Conservation (phyloP, 2,329 filamentous ascomycete species). For the Colletotrichum sp. region DNA sequence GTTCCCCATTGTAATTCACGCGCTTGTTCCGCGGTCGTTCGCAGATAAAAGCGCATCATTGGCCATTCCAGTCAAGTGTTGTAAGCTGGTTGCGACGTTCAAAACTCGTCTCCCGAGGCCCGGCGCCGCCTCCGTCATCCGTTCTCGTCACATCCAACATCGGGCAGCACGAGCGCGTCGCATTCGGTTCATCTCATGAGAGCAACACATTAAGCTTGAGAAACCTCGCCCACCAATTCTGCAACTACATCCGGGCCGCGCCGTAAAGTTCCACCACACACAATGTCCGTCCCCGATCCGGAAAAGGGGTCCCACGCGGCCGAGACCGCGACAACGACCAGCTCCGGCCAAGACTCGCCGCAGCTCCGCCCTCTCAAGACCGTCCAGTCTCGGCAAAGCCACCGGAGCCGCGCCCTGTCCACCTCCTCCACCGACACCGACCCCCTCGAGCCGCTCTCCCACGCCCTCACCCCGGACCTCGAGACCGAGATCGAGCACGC, state of each 20-base stretch:
- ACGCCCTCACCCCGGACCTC: conserved; percentile 39
- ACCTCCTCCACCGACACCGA: conserved; percentile 19
- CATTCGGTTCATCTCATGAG: not conserved
- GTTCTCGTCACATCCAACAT: not conserved
- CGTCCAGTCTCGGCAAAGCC: conserved; percentile 10
- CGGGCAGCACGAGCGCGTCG: not conserved
- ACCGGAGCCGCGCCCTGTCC: not conserved
- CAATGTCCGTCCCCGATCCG: conserved; percentile 11
- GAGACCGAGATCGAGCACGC: conserved; percentile 44
- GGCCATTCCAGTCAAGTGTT: not conserved
- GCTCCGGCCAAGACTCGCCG: conserved; percentile 13
- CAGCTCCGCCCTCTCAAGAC: conserved; percentile 1
- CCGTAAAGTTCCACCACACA: not conserved
- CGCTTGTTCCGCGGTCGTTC: not conserved
- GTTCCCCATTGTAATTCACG: not conserved
- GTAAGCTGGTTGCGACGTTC: not conserved
- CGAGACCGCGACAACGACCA: conserved; percentile 2
- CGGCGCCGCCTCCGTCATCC: not conserved
- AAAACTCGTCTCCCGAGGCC: not conserved
- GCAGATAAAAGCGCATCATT: not conserved
- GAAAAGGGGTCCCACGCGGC: conserved; percentile 13
- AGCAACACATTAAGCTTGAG: not conserved
- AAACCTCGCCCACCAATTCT: not conserved
- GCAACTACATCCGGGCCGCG: not conserved
- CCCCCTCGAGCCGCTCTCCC: conserved; percentile 37